A percentile compares a stretch with the other conserved stretches of the same genome.
Evolutionary conservation across 2,329 filamentous ascomycete species (phyloP).

Genomic region (Coleophoma crateriformis): DNA sequence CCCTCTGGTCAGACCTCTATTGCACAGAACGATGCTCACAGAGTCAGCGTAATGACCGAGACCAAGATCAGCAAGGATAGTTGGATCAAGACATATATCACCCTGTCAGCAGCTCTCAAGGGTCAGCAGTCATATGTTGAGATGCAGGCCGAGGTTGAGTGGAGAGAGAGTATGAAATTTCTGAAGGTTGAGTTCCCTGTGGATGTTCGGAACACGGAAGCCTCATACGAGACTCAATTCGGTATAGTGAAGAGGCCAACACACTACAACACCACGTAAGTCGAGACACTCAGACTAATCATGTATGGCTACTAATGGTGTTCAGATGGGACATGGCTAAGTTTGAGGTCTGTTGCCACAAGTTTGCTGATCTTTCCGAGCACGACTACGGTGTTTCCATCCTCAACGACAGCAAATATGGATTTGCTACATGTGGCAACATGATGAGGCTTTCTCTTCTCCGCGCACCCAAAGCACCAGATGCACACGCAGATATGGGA

Average conservation of each 20-base stretch:
- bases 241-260: slow-evolving; percentile 85
- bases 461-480: slow-evolving; percentile 84
- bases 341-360: slow-evolving; percentile 94
- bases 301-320: slow-evolving; percentile 16
- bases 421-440: slow-evolving; percentile 85
- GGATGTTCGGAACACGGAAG: slow-evolving; percentile 83
- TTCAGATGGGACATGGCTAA: slow-evolving; percentile 89
- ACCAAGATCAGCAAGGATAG: slow-evolving; percentile 85
- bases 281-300: not conserved
- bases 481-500: slow-evolving; percentile 93
- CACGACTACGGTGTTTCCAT: slow-evolving; percentile 86
- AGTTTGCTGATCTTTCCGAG: slow-evolving; percentile 87
- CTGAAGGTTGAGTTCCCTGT: slow-evolving; percentile 98
- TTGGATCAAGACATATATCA: slow-evolving; percentile 82
- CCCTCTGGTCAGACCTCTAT: slow-evolving; percentile 63
- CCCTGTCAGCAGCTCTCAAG: slow-evolving; percentile 63
- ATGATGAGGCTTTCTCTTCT: slow-evolving; percentile 85
- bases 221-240: slow-evolving; percentile 92
- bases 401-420: slow-evolving; percentile 93
- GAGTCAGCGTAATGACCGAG: slow-evolving; percentile 76
- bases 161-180: slow-evolving; percentile 96
- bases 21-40: slow-evolving; percentile 64
- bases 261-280: slow-evolving; percentile 87
- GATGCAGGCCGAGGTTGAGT: slow-evolving; percentile 83
- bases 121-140: slow-evolving; percentile 67